Percentiles rank a stretch among this genome's conserved stretches.
These are phyloP conservation scores for Brasilioporus rufonigricans DNA, from an alignment of 768 basidiomycete species.

Conservation along the genomic window DNA sequence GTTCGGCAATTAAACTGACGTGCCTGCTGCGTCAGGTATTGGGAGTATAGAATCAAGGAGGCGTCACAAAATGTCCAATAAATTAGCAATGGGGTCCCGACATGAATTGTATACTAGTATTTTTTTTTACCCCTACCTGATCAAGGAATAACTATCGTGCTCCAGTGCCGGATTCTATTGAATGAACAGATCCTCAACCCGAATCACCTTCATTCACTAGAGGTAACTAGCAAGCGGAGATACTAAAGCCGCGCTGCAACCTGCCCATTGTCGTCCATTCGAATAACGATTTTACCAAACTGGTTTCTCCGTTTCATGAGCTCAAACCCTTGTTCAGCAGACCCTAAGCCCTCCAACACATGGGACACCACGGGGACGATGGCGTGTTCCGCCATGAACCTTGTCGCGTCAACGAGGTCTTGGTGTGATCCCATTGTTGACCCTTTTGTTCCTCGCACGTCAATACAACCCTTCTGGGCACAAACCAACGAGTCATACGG, in stretches of 20 bases:
- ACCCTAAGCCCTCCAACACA: slow-evolving; percentile 63
- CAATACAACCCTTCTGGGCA: slow-evolving; percentile 6
- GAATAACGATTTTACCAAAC: slow-evolving; percentile 77
- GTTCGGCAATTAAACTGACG: slow-evolving; percentile 27
- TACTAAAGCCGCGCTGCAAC: slow-evolving; percentile 25
- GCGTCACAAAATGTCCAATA: slow-evolving; percentile 32
- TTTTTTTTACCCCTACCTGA: neutral
- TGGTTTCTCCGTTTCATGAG: slow-evolving; percentile 61
- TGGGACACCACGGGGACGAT: slow-evolving; percentile 71
- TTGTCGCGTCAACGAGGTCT: slow-evolving; percentile 70
- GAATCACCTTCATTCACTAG: neutral
- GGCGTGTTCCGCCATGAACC: slow-evolving; percentile 61
- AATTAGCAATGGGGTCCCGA: slow-evolving; percentile 9
- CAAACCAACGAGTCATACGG: slow-evolving; percentile 13
- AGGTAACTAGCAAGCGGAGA: neutral
- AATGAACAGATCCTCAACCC: neutral
- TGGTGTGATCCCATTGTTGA: slow-evolving; percentile 82
- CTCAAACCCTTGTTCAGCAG: slow-evolving; percentile 68
- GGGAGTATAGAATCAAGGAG: slow-evolving; percentile 70
- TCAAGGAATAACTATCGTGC: neutral
- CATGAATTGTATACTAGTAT: slow-evolving; percentile 10
- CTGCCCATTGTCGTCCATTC: slow-evolving; percentile 32
- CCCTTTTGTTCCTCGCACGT: slow-evolving; percentile 41
- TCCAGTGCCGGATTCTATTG: neutral
- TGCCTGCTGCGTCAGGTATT: slow-evolving; percentile 50